These are phyloP conservation scores for Aspergillus quadricinctus DNA, from an alignment of 2,329 filamentous ascomycete species.

Conservation along the genomic window DNA sequence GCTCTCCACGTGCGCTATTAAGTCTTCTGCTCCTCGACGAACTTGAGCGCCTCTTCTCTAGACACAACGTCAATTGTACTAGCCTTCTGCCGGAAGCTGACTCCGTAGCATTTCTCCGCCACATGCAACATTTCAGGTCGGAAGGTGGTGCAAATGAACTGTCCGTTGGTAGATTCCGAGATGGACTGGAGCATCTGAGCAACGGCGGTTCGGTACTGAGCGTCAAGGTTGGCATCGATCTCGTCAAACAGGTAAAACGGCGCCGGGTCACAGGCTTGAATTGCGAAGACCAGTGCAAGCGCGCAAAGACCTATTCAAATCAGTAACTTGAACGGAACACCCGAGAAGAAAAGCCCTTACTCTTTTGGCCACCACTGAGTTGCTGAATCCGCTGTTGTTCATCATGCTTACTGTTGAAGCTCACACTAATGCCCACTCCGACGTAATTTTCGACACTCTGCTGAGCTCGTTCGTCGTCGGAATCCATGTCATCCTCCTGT, in stretches of 20 bases:
- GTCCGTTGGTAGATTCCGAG: constrained; percentile 55
- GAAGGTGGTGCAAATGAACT: constrained; percentile 99
- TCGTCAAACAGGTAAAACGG: constrained; percentile 99
- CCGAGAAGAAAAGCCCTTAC: constrained; percentile 49
- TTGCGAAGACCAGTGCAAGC: constrained; percentile 97
- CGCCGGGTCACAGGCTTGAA: constrained; percentile 93
- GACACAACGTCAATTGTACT: constrained; percentile 89
- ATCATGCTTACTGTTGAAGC: constrained; percentile 97
- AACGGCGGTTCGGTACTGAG: constrained; percentile 94
- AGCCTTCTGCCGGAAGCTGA: constrained; percentile 86
- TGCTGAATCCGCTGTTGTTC: constrained; percentile 98
- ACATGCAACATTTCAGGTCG: constrained; percentile 92
- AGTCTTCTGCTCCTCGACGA: constrained; percentile 78
- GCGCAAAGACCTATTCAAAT: constrained; percentile 71
- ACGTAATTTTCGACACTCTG: constrained; percentile 84
- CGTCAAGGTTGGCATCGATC: constrained; percentile 96
- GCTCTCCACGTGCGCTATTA: constrained; percentile 9
- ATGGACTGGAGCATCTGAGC: constrained; percentile 81
- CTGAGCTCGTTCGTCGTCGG: constrained; percentile 59
- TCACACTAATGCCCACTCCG: constrained; percentile 93
- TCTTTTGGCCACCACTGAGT: constrained; percentile 95
- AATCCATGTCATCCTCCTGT: constrained; percentile 63
- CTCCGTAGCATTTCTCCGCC: constrained; percentile 96
- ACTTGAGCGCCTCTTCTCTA: constrained; percentile 81
- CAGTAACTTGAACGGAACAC: constrained; percentile 4